Percentiles rank a stretch among this genome's conserved stretches.
Conservation (phyloP, 345 rosid species). For the Pugionium dolabratum region DNA sequence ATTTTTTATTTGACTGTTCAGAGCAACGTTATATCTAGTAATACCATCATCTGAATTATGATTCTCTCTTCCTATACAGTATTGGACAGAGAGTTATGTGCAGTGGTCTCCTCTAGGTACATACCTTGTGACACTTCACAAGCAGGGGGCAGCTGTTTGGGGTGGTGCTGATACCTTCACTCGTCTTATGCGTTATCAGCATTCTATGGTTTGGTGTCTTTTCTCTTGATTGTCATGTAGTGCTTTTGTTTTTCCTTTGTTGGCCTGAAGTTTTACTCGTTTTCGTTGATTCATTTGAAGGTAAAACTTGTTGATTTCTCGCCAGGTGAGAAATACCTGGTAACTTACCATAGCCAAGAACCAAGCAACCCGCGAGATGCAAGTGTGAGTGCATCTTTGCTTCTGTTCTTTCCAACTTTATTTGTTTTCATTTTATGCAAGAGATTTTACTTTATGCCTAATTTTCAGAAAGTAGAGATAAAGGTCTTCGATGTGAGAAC, state of each 20-base stretch:
- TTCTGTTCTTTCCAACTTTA: background rate
- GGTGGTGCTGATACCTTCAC: constrained; percentile 89
- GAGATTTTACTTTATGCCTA: constrained; percentile 28
- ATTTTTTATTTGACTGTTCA: constrained; percentile 7
- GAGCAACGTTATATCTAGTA: background rate
- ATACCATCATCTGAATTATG: constrained; percentile 6
- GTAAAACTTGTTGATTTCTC: constrained; percentile 90
- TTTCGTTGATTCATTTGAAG: constrained; percentile 43
- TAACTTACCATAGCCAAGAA: constrained; percentile 91
- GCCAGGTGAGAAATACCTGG: constrained; percentile 86
- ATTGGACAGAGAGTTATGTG: constrained; percentile 93
- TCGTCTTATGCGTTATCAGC: constrained; percentile 88
- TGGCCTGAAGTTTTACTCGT: constrained; percentile 20
- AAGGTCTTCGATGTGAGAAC: constrained; percentile 91
- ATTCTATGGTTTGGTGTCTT: constrained; percentile 60
- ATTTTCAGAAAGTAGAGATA: constrained; percentile 66
- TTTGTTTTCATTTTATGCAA: background rate
- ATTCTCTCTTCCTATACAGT: constrained; percentile 47
- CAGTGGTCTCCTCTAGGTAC: constrained; percentile 98
- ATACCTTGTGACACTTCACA: constrained; percentile 89
- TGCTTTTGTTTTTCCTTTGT: background rate
- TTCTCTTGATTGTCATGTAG: background rate
- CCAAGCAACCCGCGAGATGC: constrained; percentile 97
- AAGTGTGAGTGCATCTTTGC: constrained; percentile 51
- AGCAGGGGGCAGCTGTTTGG: constrained; percentile 97